Base-by-base conservation (phyloP, 2,329 filamentous ascomycete genomes). In the Penicillium oxalicum region DNA sequence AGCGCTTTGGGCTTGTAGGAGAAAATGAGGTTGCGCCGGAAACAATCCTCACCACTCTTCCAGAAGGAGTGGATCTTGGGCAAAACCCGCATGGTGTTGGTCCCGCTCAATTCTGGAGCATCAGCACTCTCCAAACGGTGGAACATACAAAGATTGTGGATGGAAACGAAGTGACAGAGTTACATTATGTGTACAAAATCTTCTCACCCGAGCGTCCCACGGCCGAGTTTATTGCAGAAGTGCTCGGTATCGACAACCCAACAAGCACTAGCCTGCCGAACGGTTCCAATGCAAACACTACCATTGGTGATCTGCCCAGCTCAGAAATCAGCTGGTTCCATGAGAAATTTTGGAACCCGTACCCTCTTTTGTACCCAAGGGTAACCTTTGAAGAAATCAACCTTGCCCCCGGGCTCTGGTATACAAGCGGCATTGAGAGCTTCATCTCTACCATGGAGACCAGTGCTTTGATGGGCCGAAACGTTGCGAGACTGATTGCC, bases 361-460 rank as follows among this genome's bases (percentile, higher is more conserved):
- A 97, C 66, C 93, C 93, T 0, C 83, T 88, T 54, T 81, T 89
- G 58, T 80, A 83, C n/a, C 91, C 91, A 0, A 80, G 90, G 0
- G 83, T 90, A 0, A 91, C 87, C 0, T 98, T 97, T 66, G 89
- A 96, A 58, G 86, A 93, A 52, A 80, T 85, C 3, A 74, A 84
- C 53, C 65, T 96, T 3, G 83, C 67, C 5, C 62, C 63, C 3
- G 56, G 63, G 42, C 36, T 75, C 9, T 76, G 78, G 77, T 84
- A 84, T 59, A 83, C 80, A 4, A 74, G 75, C 45, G 79, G 78
- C 0, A 94, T 97, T 38, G 91, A 97, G 71, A 86, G 86, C 58
- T 96, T 98, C 66, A 94, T 97, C 58, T 93, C 87, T 8, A 95
- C 90, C 0, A 97, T 98, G 93, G 93, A 98, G 75, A 96, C 93